Base-by-base conservation (phyloP, 2,329 filamentous ascomycete genomes). In the Botrytis elliptica region DNA sequence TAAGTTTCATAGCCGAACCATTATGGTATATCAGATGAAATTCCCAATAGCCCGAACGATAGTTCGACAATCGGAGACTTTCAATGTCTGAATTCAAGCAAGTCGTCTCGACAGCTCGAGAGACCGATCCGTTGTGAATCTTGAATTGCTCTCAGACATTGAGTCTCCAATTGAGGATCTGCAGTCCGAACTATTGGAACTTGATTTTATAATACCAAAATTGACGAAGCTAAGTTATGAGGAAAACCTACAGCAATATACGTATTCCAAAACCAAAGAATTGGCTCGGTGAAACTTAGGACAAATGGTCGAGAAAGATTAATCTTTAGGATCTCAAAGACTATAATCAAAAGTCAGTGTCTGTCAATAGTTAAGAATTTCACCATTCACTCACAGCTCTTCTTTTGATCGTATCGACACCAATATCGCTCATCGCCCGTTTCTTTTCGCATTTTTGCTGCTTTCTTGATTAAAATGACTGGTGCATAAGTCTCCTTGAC, bases 231-330 rank as follows among this genome's bases (percentile, higher is more conserved):
- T 38, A 52, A 59, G 40, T 1, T 29, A 42, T 40, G 14, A 63
- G 29, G n/a, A 5, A 57, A n/a, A 78, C 79, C 63, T 76, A 80
- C 79, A 0, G 92, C 88, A 76, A 92, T 88, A 77, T 92, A 92
- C 49, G 90, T 81, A 79, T 92, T 88, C 90, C 90, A 88, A 77
- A 90, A 91, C 88, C 89, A 90, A 63, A 91, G 78, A 73, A 98
- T 97, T 0, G 94, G 95, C 78, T 98, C 95, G 0, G 90, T 93
- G 63, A 91, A 87, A 25, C 91, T 89, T 81, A 97, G 89, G 2
- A 92, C 84, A 74, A 97, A 92, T 0, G 95, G 95, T 0, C 94
- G 87, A 73, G 90, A 90, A 29, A 98, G 83, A 78, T 94, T 97
- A 75, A 91, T 82, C 79, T 91, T 93, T 73, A 97, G 83, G 68